Conservation (phyloP, 2,329 filamentous ascomycete species). For the Cordyceps militaris region DNA sequence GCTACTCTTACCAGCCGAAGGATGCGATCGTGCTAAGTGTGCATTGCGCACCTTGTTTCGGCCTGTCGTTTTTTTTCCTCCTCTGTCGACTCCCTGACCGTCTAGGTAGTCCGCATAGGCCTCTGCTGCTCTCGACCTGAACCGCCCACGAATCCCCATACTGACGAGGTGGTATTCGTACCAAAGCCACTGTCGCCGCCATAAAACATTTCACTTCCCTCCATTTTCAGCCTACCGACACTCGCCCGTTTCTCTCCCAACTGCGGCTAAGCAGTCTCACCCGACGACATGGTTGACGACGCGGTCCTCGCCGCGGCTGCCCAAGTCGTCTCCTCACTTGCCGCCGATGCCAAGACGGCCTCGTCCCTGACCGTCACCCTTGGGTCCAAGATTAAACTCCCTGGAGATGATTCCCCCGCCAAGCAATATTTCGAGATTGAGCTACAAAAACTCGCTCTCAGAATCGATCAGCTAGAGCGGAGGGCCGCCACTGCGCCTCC, state of each 20-base stretch:
- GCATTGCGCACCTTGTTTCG: constrained; percentile 1
- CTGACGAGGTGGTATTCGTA: neutral
- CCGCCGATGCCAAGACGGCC: constrained; percentile 34
- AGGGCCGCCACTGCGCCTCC: constrained; percentile 57
- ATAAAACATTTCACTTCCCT: neutral
- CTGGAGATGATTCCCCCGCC: constrained; percentile 65
- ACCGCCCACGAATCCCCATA: neutral
- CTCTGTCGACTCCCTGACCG: neutral
- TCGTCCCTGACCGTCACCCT: constrained; percentile 33
- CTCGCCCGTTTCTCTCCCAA: neutral
- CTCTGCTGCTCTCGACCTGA: neutral
- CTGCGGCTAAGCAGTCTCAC: constrained; percentile 12
- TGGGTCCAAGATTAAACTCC: constrained; percentile 57
- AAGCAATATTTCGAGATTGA: constrained; percentile 79
- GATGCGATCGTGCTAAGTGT: constrained; percentile 11
- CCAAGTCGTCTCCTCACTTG: constrained; percentile 47
- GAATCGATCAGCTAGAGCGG: constrained; percentile 77
- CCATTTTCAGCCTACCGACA: neutral
- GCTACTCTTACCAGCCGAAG: neutral
- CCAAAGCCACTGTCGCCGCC: neutral
- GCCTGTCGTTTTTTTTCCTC: neutral
- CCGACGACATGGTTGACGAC: constrained; percentile 43
- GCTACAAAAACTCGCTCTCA: constrained; percentile 66
- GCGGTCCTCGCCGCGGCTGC: constrained; percentile 47
- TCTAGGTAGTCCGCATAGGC: neutral